Base-by-base conservation (phyloP, 768 basidiomycete genomes). In the Boletus subparvulus region DNA sequence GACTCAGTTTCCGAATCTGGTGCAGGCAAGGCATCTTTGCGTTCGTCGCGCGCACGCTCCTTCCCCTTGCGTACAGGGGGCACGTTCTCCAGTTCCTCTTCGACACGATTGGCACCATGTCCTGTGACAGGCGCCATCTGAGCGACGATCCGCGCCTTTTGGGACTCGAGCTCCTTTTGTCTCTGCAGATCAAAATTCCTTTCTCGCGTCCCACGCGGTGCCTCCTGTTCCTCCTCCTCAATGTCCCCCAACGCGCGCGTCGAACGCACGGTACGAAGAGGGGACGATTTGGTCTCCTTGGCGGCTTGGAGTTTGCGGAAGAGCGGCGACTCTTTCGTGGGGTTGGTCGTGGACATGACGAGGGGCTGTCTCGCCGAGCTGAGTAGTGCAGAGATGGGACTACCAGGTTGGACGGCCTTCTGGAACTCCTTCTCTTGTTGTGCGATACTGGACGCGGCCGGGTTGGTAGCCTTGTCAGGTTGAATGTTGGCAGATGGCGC, bases 371-470 rank as follows among this genome's bases (percentile, higher is more conserved):
- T 81, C 7, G 94, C 94, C 3, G 92, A 94, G 62, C 84, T 88
- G 64, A 99, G 81, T 47, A 99, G 75, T 3, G 92, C 92, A 30
- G 92, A 91, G 57, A 99, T 95, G 1, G 97, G 97, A 59, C 89
- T 92, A 42, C 92, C 94, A 7, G 95, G 96, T 67, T 94, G 92
- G 2, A 98, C 92, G 2, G 94, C 97, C 65, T 89, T 87, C 76
- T 90, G 88, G 86, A 98, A 98, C 72, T 98, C 97, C 70, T 88
- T 88, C 81, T 99, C 97, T 68, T 93, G 91, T 64, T 92, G 82
- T 4, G 87, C 87, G 55, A 89, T 85, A 44, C 79, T 88, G 13
- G 82, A 82, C 16, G 81, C 81, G 52, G 79, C 76, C 47, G 75
- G 80, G 67, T 77, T 79, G 42, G 55, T 56, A 16, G 60, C 55